A percentile compares a stretch with the other conserved stretches of the same genome.
Evolutionary conservation across 805 yeast species (phyloP).

Genomic region (Naumovozyma dairenensis): DNA sequence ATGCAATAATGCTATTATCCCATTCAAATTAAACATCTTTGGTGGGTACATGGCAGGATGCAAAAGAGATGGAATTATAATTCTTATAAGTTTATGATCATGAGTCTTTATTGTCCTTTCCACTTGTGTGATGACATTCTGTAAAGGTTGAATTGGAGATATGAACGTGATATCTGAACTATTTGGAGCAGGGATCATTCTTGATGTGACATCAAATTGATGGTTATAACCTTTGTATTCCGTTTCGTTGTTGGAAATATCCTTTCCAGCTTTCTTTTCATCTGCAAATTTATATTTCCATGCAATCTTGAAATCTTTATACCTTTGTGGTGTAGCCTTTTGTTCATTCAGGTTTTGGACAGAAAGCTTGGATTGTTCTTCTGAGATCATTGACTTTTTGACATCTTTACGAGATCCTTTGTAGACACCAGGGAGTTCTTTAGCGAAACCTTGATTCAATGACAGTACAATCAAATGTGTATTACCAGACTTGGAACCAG

Average conservation of each 20-base stretch:
- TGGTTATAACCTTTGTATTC: slow-evolving; percentile 45
- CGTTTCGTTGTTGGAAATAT: slow-evolving; percentile 13
- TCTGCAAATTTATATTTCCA: slow-evolving; percentile 75
- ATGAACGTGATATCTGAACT: slow-evolving; percentile 51
- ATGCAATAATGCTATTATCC: slow-evolving; percentile 52
- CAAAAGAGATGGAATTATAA: slow-evolving; percentile 66
- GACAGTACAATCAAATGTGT: slow-evolving; percentile 63
- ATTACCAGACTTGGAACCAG: slow-evolving; percentile 24
- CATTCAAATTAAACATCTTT: slow-evolving; percentile 34
- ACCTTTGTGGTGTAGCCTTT: slow-evolving; percentile 16
- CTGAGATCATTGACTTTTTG: slow-evolving; percentile 47
- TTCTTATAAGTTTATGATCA: slow-evolving; percentile 43
- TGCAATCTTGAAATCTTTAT: slow-evolving; percentile 67
- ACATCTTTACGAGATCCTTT: slow-evolving; percentile 58
- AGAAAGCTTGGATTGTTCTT: slow-evolving; percentile 52
- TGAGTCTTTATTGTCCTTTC: slow-evolving; percentile 35
- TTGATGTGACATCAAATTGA: slow-evolving; percentile 70
- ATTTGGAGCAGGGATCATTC: slow-evolving; percentile 57
- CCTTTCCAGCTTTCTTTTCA: slow-evolving; percentile 13
- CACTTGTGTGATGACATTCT: slow-evolving; percentile 33
- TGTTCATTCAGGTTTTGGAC: slow-evolving; percentile 52
- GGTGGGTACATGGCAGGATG: slow-evolving; percentile 70
- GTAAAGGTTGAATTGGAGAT: slow-evolving; percentile 29
- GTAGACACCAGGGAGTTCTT: slow-evolving; percentile 68
- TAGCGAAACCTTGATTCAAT: slow-evolving; percentile 46